Percentiles rank a stretch among this genome's conserved stretches.
Conservation (phyloP, 78 protist species). For the Emiliania huxleyi region DNA sequence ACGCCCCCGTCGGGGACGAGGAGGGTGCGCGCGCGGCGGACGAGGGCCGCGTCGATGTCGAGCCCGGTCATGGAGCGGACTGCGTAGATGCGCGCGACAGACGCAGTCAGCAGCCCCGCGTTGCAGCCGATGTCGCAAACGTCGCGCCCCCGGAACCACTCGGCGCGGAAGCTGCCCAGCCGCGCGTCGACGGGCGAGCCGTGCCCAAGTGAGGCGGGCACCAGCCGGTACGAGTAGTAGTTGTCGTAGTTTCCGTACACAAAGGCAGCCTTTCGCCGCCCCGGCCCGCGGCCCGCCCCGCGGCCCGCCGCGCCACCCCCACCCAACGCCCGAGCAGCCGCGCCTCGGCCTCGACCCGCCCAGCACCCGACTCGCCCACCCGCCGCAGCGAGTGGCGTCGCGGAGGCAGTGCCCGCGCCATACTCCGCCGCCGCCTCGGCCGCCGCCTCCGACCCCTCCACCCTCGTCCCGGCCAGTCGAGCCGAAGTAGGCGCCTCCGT, state of each 20-base stretch:
- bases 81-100: neutral
- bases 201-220: neutral
- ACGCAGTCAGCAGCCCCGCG: neutral
- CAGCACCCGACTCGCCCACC: no score
- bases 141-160: neutral
- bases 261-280: neutral
- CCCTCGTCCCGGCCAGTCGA: no score
- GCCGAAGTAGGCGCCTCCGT: no score
- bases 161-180: neutral
- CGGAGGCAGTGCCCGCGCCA: no score
- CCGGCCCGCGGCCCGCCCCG: no score
- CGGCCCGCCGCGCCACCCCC: no score
- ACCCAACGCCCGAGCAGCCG: no score
- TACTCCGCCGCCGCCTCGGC: no score
- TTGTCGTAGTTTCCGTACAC: neutral
- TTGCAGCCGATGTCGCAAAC: neutral
- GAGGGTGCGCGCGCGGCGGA: neutral
- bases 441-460: no score
- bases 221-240: neutral
- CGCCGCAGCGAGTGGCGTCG: no score
- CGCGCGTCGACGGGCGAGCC: neutral
- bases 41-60: conserved; percentile 46
- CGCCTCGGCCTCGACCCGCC: no score
- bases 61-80: conserved; percentile 30
- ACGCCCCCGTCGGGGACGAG: neutral